phyloP scores from a whole-genome alignment of 768 basidiomycete genomes.

The Agrocybe pediades region DNA sequence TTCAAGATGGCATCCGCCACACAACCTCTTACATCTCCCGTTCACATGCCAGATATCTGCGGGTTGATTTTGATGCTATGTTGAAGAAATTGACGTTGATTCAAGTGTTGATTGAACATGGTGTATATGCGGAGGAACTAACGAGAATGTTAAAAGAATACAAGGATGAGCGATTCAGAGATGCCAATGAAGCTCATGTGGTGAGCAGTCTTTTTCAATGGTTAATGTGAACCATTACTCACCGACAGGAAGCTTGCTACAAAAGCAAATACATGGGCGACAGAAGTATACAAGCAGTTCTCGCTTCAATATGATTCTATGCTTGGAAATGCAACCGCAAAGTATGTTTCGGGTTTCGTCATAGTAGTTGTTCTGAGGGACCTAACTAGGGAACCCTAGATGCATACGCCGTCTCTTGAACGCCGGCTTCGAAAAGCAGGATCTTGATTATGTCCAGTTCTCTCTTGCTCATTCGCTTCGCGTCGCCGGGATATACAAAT shows the following conservation, averaged over 20 bases:
- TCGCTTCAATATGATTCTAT: constrained; percentile 12
- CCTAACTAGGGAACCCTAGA: constrained; percentile 3
- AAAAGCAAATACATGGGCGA: constrained; percentile 21
- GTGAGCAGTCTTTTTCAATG: constrained; percentile 1
- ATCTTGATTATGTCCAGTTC: constrained; percentile 13
- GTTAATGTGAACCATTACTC: not conserved
- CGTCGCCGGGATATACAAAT: constrained; percentile 5
- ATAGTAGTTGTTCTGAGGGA: not conserved
- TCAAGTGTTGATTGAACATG: constrained; percentile 13
- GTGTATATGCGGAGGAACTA: constrained; percentile 11
- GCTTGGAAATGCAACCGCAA: not conserved
- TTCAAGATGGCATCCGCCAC: constrained; percentile 19
- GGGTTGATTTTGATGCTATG: constrained; percentile 18
- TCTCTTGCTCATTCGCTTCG: constrained; percentile 15
- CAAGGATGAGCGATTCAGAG: not conserved
- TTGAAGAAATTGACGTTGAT: constrained; percentile 22
- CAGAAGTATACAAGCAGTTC: constrained; percentile 14
- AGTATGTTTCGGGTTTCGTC: constrained; percentile 5
- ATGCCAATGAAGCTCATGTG: constrained; percentile 3
- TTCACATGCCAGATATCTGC: constrained; percentile 16
- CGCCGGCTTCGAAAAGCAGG: constrained; percentile 17
- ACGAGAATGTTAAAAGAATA: constrained; percentile 18
- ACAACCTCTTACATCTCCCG: constrained; percentile 12
- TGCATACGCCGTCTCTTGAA: constrained; percentile 19
- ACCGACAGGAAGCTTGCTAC: not conserved